Percentiles rank a stretch among this genome's conserved stretches.
Evolutionary conservation across 179 eudicot species (phyloP).

Genomic region (Silene noctiflora): DNA sequence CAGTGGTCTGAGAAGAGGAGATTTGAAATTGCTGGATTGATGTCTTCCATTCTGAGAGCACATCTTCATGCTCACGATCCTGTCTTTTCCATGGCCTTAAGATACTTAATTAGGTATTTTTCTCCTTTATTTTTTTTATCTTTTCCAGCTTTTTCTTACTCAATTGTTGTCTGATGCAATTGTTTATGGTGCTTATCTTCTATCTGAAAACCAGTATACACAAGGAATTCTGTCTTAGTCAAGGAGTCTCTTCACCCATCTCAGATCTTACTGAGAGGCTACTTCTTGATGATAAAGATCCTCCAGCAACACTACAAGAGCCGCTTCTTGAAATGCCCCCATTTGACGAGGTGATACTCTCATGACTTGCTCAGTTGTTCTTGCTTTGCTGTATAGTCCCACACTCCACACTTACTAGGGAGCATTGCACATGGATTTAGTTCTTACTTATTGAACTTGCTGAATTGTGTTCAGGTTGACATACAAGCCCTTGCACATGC

Average conservation of each 20-base stretch:
- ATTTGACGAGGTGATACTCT: slow-evolving; percentile 73
- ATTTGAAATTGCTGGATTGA: slow-evolving; percentile 79
- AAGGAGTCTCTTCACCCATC: slow-evolving; percentile 82
- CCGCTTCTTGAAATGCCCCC: slow-evolving; percentile 75
- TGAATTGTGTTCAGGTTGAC: slow-evolving; percentile 54
- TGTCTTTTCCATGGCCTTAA: slow-evolving; percentile 67
- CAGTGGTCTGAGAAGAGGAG: slow-evolving; percentile 93
- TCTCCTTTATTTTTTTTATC: background rate
- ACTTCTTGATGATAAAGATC: slow-evolving; percentile 89
- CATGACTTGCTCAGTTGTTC: background rate
- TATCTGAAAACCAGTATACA: slow-evolving; percentile 58
- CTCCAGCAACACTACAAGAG: slow-evolving; percentile 74
- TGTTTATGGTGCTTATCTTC: slow-evolving; percentile 13
- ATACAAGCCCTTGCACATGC: slow-evolving; percentile 97
- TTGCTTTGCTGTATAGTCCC: background rate
- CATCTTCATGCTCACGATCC: slow-evolving; percentile 93
- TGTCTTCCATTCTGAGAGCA: slow-evolving; percentile 76
- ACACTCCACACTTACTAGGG: too few relatives aligned
- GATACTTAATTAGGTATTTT: slow-evolving; percentile 81
- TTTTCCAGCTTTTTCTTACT: background rate
- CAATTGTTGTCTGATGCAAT: background rate
- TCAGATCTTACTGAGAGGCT: slow-evolving; percentile 88
- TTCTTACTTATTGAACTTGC: background rate
- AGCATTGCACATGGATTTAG: background rate
- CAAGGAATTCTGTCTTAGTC: slow-evolving; percentile 81